A percentile compares a stretch with the other conserved stretches of the same genome.
These are phyloP conservation scores for Jackrogersella minutella DNA, from an alignment of 495 filamentous ascomycete genomes.

Conservation along the genomic window DNA sequence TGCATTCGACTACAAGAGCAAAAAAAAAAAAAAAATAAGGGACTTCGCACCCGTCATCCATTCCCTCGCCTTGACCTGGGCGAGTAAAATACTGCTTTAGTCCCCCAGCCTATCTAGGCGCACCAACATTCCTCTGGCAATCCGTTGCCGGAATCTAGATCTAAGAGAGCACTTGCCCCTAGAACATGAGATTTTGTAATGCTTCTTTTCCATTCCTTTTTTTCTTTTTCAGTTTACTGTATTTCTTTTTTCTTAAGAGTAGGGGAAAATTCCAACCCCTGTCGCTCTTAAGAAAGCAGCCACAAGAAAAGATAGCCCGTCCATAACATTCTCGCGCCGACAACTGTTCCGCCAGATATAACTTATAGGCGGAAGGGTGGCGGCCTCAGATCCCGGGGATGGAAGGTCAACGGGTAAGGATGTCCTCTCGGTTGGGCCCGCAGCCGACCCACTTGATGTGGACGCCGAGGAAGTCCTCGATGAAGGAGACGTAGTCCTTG, in stretches of 20 bases:
- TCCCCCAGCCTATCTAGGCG: not conserved
- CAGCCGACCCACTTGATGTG: slow-evolving; percentile 80
- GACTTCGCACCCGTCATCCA: not conserved
- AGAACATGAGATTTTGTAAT: slow-evolving; percentile 3
- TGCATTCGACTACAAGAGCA: too few relatives aligned
- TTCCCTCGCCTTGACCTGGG: too few relatives aligned
- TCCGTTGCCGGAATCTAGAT: slow-evolving; percentile 18
- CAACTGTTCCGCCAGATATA: not conserved
- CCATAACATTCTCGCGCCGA: too few relatives aligned
- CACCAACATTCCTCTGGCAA: not conserved
- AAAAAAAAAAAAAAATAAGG: not conserved
- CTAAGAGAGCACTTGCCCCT: slow-evolving; percentile 27
- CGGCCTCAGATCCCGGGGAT: not conserved
- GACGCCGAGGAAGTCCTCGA: slow-evolving; percentile 75
- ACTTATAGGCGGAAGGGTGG: not conserved
- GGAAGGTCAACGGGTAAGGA: slow-evolving; percentile 28
- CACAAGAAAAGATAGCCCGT: too few relatives aligned
- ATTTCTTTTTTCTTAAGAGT: not conserved
- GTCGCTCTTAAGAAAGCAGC: too few relatives aligned
- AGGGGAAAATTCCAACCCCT: too few relatives aligned
- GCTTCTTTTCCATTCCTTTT: not conserved
- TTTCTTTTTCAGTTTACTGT: not conserved
- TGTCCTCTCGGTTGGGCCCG: slow-evolving; percentile 71
- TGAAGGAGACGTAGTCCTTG: slow-evolving; percentile 74
- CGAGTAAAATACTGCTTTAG: too few relatives aligned